Base-by-base conservation (phyloP, 306 rosid species). In the Cicer chorassanicum region DNA sequence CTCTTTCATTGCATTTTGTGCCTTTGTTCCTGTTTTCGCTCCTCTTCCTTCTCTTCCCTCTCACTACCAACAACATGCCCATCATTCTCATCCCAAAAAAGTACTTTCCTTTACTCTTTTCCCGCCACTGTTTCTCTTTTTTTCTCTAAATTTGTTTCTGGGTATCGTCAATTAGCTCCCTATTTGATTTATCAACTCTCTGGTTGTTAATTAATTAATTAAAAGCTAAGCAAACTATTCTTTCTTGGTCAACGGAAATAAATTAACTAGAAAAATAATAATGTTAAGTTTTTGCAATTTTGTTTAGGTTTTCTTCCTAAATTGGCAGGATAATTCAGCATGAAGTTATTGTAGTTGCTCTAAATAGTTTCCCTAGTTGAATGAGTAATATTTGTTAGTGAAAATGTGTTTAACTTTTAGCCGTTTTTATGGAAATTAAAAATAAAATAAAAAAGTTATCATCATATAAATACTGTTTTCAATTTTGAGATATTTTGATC, bases 11-110 rank as follows among this genome's bases (percentile, higher is more conserved):
- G 76, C 76, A 0, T 74, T 86, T 2, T 87, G 82, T 13, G 55
- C 86, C 46, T 76, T 86, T 21, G 74, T 86, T 45, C 88, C 96
- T 71, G 86, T 82, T 53, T 86, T 92, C 44, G 89, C 91, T 81
- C 83, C 80, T 45, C 86, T 88, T 42, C 92, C 93, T 78, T 80
- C 92, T 64, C 60, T 86, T 0, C 18, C 75, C 14, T 66, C 88
- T 44, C 84, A 43, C 14, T 42, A 40, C 21, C 87, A 70, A 36
- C 88, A 74, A 42, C 76, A 71, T 39, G 73, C 18, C 53, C 68
- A 50, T 34, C 86, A 10, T 70, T 72, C 79, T 48, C 65, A 9
- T 19, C 50, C 50, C 74, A 82, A 68, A 11, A 73, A 57, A 45
- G 96, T 90, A 76, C 43, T 79, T 70, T 51, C 1, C 72, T 80